Percentiles rank a stretch among this genome's conserved stretches.
These are phyloP conservation scores for Musa schizocarpa DNA, from an alignment of 176 grass and related monocot species.

Conservation along the genomic window DNA sequence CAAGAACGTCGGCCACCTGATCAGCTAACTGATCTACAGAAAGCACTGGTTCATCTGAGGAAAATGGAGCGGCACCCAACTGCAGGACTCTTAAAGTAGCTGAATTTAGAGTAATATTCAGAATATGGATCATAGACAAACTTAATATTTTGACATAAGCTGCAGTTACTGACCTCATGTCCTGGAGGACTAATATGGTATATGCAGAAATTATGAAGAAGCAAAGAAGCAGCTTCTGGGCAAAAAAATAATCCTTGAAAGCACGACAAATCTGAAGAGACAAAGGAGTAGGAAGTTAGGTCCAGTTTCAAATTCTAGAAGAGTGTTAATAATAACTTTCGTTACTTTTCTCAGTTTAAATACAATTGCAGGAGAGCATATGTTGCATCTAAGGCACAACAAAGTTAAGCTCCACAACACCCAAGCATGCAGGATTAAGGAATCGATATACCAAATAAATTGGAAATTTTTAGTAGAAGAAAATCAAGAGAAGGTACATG, in stretches of 20 bases:
- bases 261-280: constrained; percentile 75
- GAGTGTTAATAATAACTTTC: background rate
- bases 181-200: constrained; percentile 99
- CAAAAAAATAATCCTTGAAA: constrained; percentile 99
- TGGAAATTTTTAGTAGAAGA: background rate
- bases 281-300: constrained; percentile 1
- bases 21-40: constrained; percentile 87
- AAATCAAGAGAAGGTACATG: background rate
- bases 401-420: background rate
- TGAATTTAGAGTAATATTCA: constrained; percentile 26
- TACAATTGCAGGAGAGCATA: background rate
- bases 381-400: background rate
- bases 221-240: constrained; percentile 79
- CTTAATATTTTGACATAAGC: too few relatives aligned
- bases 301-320: background rate
- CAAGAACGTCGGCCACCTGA: constrained; percentile 81
- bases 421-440: background rate
- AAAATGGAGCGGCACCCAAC: constrained; percentile 96
- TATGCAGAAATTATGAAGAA: constrained; percentile 96
- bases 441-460: background rate
- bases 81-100: constrained; percentile 43
- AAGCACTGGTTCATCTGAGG: constrained; percentile 38
- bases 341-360: background rate
- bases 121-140: background rate
- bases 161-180: constrained; percentile 65